Percentiles rank a stretch among this genome's conserved stretches.
Evolutionary conservation across 805 yeast genomes (phyloP).

Genomic region (Candida ipomoeae): DNA sequence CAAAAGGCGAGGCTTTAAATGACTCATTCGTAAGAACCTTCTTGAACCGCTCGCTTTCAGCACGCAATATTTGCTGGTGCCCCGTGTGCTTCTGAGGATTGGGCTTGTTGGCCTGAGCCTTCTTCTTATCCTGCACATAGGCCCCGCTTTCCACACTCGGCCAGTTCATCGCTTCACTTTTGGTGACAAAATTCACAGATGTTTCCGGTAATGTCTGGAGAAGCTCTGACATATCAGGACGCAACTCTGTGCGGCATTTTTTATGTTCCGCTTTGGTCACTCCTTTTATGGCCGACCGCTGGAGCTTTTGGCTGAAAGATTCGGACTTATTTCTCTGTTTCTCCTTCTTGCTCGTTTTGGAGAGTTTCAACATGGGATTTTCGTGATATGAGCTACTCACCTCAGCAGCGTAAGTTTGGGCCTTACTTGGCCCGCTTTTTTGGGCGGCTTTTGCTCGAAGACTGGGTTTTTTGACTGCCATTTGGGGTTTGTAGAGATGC

Average conservation of each 20-base stretch:
- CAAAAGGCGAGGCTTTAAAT: slow-evolving; percentile 61
- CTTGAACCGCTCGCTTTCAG: slow-evolving; percentile 58
- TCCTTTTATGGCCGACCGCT: slow-evolving; percentile 33
- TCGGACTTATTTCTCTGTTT: slow-evolving; percentile 41
- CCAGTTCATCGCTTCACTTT: slow-evolving; percentile 6
- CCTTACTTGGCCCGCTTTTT: neutral
- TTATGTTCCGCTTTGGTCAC: slow-evolving; percentile 65
- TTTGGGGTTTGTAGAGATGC: neutral
- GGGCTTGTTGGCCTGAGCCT: slow-evolving; percentile 40
- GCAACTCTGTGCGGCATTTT: slow-evolving; percentile 55
- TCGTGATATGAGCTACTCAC: slow-evolving; percentile 24
- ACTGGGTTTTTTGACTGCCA: slow-evolving; percentile 33
- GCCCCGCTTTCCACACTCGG: neutral
- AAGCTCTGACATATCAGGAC: slow-evolving; percentile 65
- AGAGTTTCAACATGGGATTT: slow-evolving; percentile 50
- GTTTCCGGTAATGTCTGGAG: slow-evolving; percentile 46
- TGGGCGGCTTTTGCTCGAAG: slow-evolving; percentile 29
- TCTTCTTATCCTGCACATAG: slow-evolving; percentile 22
- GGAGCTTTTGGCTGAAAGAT: slow-evolving; percentile 30
- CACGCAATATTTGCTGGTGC: slow-evolving; percentile 47
- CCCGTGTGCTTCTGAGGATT: slow-evolving; percentile 42
- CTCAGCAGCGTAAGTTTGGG: slow-evolving; percentile 15
- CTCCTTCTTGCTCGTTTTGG: slow-evolving; percentile 50
- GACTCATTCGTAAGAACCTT: slow-evolving; percentile 49
- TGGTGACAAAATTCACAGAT: slow-evolving; percentile 16